Evolutionary conservation across 306 rosid genomes (phyloP), one percentile per base, ranked within the genome.

Genomic region (Alnus rubra): DNA sequence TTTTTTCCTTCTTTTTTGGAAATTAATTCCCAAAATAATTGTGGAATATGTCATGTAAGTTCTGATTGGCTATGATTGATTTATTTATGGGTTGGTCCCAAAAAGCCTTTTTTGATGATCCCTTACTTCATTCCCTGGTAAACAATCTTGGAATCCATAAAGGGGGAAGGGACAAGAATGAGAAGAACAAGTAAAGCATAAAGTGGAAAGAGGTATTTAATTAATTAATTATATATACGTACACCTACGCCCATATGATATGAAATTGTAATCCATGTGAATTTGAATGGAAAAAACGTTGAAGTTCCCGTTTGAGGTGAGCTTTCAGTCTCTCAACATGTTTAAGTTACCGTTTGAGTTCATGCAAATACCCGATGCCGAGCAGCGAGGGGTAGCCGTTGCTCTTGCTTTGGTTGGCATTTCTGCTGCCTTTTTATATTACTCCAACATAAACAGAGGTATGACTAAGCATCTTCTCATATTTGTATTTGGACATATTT

Each of bases 371-470:
- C 78, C 80, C 50, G 64, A 80, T 74, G 37, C 18, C 39, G 54
- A 81, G 7, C 75, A 75, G 49, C 54, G 76, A 0, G 52, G 79
- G 80, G 78, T 59, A 0, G 79, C 78, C 1, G 79, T 87, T 80
- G 74, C 90, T 65, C 74, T 87, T 72, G 50, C 81, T 47, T 75
- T 79, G 11, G 63, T 85, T 58, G 90, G 83, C 33, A 45, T 84
- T 2, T 33, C 86, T 0, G 84, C 84, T 52, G 82, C 84, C n/a
- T 85, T 67, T 60, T 13, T 82, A 47, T 74, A 62, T 44, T 71
- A 8, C 73, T 58, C 48, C 47, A 77, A 28, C 1, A 83, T 55
- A 65, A 69, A 50, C 48, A 79, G 23, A 74, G 78, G 82, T 79
- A n/a, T 68, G 72, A 23, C 3, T 18, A 15, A 31, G 76, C 31